Percentiles rank a stretch among this genome's conserved stretches.
Conservation (phyloP, 768 basidiomycete species). For the Collybia sordida region DNA sequence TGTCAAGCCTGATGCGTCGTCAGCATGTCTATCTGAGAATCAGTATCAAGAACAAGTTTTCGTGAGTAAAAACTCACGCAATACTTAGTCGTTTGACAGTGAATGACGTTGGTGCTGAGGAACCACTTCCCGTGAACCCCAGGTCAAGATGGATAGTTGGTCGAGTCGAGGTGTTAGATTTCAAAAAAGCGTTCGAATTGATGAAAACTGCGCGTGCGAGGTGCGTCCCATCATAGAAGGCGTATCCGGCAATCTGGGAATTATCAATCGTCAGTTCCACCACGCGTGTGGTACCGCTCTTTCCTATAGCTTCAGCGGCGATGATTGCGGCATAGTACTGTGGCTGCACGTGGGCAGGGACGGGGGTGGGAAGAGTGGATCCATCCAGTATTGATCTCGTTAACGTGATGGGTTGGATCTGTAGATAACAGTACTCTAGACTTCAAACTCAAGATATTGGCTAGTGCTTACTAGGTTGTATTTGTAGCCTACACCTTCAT, state of each 20-base stretch:
- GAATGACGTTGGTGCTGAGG: constrained; percentile 25
- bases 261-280: constrained; percentile 49
- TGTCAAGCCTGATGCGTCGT: constrained; percentile 47
- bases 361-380: constrained; percentile 44
- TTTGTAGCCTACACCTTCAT: constrained; percentile 70
- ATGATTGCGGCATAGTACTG: constrained; percentile 67
- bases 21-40: constrained; percentile 37
- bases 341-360: constrained; percentile 61
- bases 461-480: constrained; percentile 54
- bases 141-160: constrained; percentile 42
- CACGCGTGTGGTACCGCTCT: constrained; percentile 35
- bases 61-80: constrained; percentile 28
- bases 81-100: constrained; percentile 50
- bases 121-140: constrained; percentile 26
- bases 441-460: no score
- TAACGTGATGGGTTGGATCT: constrained; percentile 66
- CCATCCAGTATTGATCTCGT: constrained; percentile 59
- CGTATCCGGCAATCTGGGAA: constrained; percentile 56
- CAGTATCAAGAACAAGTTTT: not conserved
- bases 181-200: constrained; percentile 54
- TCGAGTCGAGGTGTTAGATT: constrained; percentile 29
- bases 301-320: constrained; percentile 56
- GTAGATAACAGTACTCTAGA: not conserved
- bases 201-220: constrained; percentile 55
- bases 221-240: constrained; percentile 46